Evolutionary conservation across 1,284 basidiomycete species (phyloP).

Genomic region (Sanghuangporus sanghuang): DNA sequence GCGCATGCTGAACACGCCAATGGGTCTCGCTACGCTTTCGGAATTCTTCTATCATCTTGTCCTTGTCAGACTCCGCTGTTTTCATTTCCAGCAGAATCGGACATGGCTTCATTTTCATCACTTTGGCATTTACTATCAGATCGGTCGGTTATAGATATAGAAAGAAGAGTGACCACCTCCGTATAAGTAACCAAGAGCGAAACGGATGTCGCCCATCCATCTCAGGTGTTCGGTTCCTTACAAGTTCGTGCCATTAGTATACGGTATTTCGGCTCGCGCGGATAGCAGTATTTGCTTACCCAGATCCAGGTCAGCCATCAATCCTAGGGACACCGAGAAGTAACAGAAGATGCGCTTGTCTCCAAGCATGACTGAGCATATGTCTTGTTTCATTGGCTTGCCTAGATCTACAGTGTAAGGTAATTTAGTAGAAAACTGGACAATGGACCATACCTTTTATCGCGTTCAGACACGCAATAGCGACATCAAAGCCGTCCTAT

Average conservation of each 20-base stretch:
- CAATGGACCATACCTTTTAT: conserved; percentile 67
- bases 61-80: conserved; percentile 67
- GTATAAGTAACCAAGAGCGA: conserved; percentile 77
- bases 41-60: conserved; percentile 48
- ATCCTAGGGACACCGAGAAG: conserved; percentile 82
- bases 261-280: not conserved
- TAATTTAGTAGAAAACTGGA: not conserved
- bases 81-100: conserved; percentile 71
- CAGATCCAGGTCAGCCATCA: conserved; percentile 89
- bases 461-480: conserved; percentile 73
- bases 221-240: conserved; percentile 80
- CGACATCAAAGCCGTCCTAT: conserved; percentile 71
- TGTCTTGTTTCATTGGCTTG: conserved; percentile 69
- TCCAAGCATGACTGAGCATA: conserved; percentile 76
- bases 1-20: not conserved
- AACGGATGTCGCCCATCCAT: conserved; percentile 92
- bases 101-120: conserved; percentile 62
- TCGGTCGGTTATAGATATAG: not conserved
- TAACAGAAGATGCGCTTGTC: conserved; percentile 76
- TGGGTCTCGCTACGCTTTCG: conserved; percentile 2
- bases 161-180: conserved; percentile 43
- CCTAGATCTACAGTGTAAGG: conserved; percentile 34
- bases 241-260: not conserved
- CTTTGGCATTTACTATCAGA: conserved; percentile 30
- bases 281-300: conserved; percentile 26